Evolutionary conservation across 441 rosid genomes (phyloP).

Genomic region (Populus hybrid): DNA sequence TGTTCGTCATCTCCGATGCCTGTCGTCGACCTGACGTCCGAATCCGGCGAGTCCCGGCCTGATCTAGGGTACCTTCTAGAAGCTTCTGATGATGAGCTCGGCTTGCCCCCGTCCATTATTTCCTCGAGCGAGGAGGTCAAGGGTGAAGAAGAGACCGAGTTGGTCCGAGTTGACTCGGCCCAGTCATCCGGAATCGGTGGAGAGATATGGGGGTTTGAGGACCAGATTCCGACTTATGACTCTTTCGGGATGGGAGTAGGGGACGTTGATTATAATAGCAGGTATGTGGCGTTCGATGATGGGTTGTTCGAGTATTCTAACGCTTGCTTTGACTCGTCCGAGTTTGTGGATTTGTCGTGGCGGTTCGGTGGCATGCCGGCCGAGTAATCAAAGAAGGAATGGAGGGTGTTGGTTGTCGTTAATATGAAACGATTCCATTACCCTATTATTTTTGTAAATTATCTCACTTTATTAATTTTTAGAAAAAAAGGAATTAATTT

Average conservation of each 20-base stretch:
- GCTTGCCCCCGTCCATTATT: constrained; percentile 45
- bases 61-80: constrained; percentile 69
- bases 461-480: constrained; percentile 2
- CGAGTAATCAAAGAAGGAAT: constrained; percentile 20
- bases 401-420: not conserved
- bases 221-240: constrained; percentile 39
- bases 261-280: constrained; percentile 26
- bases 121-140: constrained; percentile 10
- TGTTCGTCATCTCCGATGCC: constrained; percentile 17
- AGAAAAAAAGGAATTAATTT: not conserved
- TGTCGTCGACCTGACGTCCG: constrained; percentile 34
- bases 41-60: constrained; percentile 53
- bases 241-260: constrained; percentile 38
- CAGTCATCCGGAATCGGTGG: constrained; percentile 34
- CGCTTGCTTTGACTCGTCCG: constrained; percentile 39
- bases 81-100: constrained; percentile 91
- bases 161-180: constrained; percentile 38
- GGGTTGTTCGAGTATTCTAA: constrained; percentile 54
- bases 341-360: constrained; percentile 35
- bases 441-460: constrained; percentile 12
- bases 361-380: constrained; percentile 46
- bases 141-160: constrained; percentile 24
- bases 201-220: constrained; percentile 53
- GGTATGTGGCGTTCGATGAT: constrained; percentile 37
- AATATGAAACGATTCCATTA: constrained; percentile 7